phyloP scores from a whole-genome alignment of 139 green algal genomes.

The Penium margaritaceum region DNA sequence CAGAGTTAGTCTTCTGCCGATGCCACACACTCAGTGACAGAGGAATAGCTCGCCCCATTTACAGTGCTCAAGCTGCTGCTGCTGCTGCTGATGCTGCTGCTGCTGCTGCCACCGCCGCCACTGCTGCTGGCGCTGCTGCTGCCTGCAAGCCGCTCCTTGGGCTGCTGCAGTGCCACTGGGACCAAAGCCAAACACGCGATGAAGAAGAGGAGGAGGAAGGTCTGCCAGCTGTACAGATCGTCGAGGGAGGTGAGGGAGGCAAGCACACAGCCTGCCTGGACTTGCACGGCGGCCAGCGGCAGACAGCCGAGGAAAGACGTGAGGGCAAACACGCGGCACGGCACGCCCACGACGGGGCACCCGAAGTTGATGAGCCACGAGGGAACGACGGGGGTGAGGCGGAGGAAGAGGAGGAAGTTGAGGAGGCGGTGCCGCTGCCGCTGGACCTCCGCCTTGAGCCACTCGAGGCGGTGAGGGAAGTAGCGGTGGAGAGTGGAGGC shows the following conservation, averaged over 20 bases:
- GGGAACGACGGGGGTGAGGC: conserved; percentile 66
- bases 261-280: not conserved
- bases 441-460: conserved; percentile 50
- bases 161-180: no score
- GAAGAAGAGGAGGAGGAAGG: no score
- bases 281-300: not conserved
- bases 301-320: not conserved
- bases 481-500: conserved; percentile 46
- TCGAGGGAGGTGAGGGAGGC: not conserved
- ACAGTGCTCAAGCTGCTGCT: no score
- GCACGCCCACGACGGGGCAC: conserved; percentile 64
- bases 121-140: no score
- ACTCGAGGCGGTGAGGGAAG: conserved; percentile 51
- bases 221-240: not conserved
- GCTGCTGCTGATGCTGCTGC: no score
- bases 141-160: no score
- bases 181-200: conserved; percentile 2
- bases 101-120: no score
- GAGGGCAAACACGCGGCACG: conserved; percentile 34
- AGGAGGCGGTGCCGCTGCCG: conserved; percentile 52
- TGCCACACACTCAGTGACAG: no score
- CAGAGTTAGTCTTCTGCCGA: no score
- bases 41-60: no score
- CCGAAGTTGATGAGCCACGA: conserved; percentile 75
- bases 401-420: conserved; percentile 71